A percentile compares a stretch with the other conserved stretches of the same genome.
Conservation (phyloP, 805 yeast genomes). For the Spencermartinsiella europaea region DNA sequence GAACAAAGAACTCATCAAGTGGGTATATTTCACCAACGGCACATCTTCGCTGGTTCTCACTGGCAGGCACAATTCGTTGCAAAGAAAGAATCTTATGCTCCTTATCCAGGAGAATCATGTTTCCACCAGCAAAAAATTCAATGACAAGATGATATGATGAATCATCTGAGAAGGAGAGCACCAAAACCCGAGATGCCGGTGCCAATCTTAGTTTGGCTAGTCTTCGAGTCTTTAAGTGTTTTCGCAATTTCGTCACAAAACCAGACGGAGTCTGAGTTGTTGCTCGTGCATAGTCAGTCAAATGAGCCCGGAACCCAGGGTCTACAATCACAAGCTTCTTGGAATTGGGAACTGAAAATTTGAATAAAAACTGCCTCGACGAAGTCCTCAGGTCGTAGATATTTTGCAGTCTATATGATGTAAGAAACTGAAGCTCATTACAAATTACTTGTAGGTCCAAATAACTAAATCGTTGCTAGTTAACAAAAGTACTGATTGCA, state of each 20-base stretch:
- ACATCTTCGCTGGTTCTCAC: slow-evolving; percentile 50
- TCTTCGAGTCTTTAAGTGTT: slow-evolving; percentile 77
- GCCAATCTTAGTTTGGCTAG: slow-evolving; percentile 69
- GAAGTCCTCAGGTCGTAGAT: slow-evolving; percentile 76
- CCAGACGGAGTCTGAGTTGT: slow-evolving; percentile 78
- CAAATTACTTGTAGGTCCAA: slow-evolving; percentile 72
- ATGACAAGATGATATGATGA: slow-evolving; percentile 61
- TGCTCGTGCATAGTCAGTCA: slow-evolving; percentile 76
- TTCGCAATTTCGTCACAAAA: slow-evolving; percentile 80
- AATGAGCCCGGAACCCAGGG: slow-evolving; percentile 76
- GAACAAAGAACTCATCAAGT: slow-evolving; percentile 12
- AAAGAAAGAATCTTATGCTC: slow-evolving; percentile 62
- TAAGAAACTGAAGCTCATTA: slow-evolving; percentile 57
- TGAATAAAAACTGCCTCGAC: slow-evolving; percentile 66
- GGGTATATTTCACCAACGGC: slow-evolving; percentile 72
- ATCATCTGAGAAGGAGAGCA: slow-evolving; percentile 81
- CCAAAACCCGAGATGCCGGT: slow-evolving; percentile 76
- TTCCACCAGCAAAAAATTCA: slow-evolving; percentile 95
- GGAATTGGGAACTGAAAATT: slow-evolving; percentile 78
- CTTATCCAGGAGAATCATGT: slow-evolving; percentile 70
- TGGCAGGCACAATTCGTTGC: slow-evolving; percentile 68
- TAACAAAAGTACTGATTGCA: too few species aligned
- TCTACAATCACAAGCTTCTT: slow-evolving; percentile 73
- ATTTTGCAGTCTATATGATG: slow-evolving; percentile 71
- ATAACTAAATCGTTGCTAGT: slow-evolving; percentile 84